phyloP scores from a whole-genome alignment of 495 filamentous ascomycete species.

The Aspergillus cavernicola region DNA sequence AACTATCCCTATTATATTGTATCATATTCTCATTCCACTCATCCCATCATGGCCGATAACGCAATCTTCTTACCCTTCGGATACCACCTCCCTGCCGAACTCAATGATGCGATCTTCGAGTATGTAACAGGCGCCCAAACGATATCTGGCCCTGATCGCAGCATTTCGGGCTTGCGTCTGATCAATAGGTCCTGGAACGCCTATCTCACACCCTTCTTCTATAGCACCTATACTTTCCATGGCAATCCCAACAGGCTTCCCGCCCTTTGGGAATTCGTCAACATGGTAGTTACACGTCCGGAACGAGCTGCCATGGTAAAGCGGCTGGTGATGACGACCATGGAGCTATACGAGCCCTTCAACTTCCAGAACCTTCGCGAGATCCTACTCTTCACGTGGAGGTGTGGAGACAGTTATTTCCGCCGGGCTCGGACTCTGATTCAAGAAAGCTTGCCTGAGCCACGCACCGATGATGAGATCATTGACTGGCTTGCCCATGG shows the following conservation, averaged over 20 bases:
- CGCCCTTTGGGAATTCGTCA: not conserved
- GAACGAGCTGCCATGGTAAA: not conserved
- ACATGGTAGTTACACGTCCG: not conserved
- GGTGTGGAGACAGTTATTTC: not conserved
- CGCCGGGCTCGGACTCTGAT: not conserved
- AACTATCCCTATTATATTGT: too few relatives aligned
- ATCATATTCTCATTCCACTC: too few relatives aligned
- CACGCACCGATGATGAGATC: not conserved
- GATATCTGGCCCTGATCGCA: too few relatives aligned
- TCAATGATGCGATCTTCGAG: too few relatives aligned
- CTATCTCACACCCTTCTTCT: not conserved
- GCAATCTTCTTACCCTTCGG: too few relatives aligned
- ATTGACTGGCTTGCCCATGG: not conserved
- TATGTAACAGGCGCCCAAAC: too few relatives aligned
- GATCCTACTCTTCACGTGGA: not conserved
- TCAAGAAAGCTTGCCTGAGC: too few relatives aligned
- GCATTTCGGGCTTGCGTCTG: too few relatives aligned
- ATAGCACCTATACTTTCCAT: not conserved
- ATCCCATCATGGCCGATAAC: too few relatives aligned
- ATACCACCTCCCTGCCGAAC: too few relatives aligned
- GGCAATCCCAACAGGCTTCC: not conserved
- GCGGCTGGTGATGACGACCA: not conserved
- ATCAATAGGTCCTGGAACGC: not conserved
- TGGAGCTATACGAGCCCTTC: not conserved
- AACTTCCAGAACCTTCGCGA: not conserved